These are phyloP conservation scores for Nicotiana obtusifolia DNA, from an alignment of 257 asterid genomes.

Conservation along the genomic window DNA sequence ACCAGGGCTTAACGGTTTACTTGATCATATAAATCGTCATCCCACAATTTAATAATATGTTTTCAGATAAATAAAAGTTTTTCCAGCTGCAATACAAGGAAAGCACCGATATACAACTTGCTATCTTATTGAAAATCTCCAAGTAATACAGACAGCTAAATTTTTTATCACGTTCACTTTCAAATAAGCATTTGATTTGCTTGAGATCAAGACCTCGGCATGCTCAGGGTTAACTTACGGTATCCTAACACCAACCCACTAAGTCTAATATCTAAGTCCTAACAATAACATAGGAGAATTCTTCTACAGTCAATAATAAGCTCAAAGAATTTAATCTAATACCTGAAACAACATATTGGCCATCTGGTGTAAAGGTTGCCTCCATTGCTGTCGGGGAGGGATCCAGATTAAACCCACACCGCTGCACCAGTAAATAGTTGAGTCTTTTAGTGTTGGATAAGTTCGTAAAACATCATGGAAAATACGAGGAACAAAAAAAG, in stretches of 20 bases:
- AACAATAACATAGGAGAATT: background rate
- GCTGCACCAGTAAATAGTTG: conserved; percentile 35
- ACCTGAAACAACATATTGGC: conserved; percentile 91
- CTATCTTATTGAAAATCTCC: background rate
- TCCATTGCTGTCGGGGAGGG: conserved; percentile 61
- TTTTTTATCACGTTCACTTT: background rate
- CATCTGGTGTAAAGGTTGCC: conserved; percentile 95
- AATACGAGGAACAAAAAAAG: background rate
- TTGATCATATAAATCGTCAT: background rate
- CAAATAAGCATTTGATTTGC: background rate
- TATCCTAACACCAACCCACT: background rate
- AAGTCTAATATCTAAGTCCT: background rate
- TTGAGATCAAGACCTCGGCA: background rate
- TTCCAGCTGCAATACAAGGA: background rate
- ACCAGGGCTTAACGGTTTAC: background rate
- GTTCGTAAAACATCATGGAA: background rate
- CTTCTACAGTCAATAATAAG: background rate
- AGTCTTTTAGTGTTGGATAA: background rate
- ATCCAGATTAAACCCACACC: conserved; percentile 75
- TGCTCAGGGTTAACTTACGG: background rate
- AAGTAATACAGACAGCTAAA: background rate
- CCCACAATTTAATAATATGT: background rate
- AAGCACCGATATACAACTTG: background rate
- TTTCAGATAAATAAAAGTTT: background rate
- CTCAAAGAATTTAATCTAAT: conserved; percentile 5